phyloP scores from a whole-genome alignment of 192 early-diverging fungal genomes.

The Gryganskiella cystojenkinii region DNA sequence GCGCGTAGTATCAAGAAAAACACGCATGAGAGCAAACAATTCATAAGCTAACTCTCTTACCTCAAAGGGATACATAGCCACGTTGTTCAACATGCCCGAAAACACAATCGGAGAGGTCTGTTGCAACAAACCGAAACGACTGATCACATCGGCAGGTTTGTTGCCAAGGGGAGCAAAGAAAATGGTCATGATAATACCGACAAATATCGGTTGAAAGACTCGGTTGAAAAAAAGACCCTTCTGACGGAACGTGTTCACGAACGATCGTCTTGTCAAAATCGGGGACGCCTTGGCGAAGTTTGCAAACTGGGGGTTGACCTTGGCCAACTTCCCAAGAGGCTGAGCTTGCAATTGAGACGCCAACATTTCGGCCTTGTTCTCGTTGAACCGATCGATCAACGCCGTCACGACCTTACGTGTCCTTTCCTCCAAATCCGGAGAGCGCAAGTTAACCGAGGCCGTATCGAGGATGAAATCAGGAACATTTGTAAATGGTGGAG shows the following conservation, averaged over 20 bases:
- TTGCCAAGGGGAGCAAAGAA: conserved; percentile 40
- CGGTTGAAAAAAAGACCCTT: conserved; percentile 48
- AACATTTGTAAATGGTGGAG: conserved; percentile 35
- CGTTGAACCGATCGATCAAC: conserved; percentile 31
- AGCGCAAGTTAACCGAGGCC: conserved; percentile 39
- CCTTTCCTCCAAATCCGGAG: conserved; percentile 25
- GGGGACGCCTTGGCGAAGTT: conserved; percentile 38
- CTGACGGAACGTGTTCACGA: conserved; percentile 50
- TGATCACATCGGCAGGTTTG: conserved; percentile 23
- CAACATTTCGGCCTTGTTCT: conserved; percentile 27
- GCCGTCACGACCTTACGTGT: conserved; percentile 28
- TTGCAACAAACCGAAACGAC: conserved; percentile 46
- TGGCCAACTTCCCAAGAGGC: conserved; percentile 17
- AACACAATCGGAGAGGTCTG: conserved; percentile 48
- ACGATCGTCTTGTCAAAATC: conserved; percentile 33
- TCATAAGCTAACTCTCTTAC: too few relatives aligned
- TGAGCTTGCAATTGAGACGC: conserved; percentile 17
- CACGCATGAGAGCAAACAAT: too few relatives aligned
- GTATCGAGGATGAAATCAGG: conserved; percentile 51
- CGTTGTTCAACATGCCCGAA: conserved; percentile 51
- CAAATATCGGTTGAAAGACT: conserved; percentile 28
- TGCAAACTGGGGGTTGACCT: conserved; percentile 41
- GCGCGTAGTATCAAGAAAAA: too few relatives aligned
- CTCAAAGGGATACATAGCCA: conserved; percentile 50
- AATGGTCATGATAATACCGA: conserved; percentile 42